Evolutionary conservation across 139 green algal genomes (phyloP).

Genomic region (Nannochloris sp.): DNA sequence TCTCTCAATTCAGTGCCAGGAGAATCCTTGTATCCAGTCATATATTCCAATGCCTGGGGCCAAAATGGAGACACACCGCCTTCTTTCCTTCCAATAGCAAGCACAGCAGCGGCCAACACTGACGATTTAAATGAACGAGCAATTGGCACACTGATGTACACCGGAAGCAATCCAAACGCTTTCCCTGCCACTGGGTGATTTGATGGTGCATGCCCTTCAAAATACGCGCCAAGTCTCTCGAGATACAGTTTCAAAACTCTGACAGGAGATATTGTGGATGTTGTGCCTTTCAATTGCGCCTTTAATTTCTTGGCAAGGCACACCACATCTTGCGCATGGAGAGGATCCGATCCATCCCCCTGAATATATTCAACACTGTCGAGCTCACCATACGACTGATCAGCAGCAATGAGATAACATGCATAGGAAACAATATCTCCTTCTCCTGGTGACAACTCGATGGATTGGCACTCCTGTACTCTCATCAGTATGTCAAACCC

Average conservation of each 20-base stretch:
- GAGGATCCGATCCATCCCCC: too few species aligned
- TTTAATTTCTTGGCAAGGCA: not conserved
- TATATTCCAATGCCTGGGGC: slow-evolving; percentile 21
- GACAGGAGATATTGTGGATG: slow-evolving; percentile 25
- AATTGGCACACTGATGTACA: slow-evolving; percentile 3
- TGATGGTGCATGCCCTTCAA: not conserved
- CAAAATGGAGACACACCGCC: slow-evolving; percentile 35
- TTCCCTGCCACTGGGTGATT: slow-evolving; percentile 12
- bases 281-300: slow-evolving; percentile 16
- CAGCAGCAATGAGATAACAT: slow-evolving; percentile 5
- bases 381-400: not conserved
- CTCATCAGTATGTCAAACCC: slow-evolving; percentile 42
- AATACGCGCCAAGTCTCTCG: slow-evolving; percentile 54
- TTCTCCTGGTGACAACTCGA: slow-evolving; percentile 1
- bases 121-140: slow-evolving; percentile 25
- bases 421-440: too few species aligned
- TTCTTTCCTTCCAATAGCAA: slow-evolving; percentile 17
- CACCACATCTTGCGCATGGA: too few species aligned
- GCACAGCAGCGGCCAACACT: slow-evolving; percentile 27
- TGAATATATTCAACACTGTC: too few species aligned
- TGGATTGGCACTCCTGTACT: slow-evolving; percentile 8
- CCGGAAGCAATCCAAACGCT: slow-evolving; percentile 21
- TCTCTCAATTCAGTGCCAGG: slow-evolving; percentile 2
- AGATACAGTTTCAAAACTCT: slow-evolving; percentile 61
- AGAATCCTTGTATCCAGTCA: slow-evolving; percentile 22